These are phyloP conservation scores for Coprinellus aureogranulatus DNA, from an alignment of 768 basidiomycete species.

Conservation along the genomic window DNA sequence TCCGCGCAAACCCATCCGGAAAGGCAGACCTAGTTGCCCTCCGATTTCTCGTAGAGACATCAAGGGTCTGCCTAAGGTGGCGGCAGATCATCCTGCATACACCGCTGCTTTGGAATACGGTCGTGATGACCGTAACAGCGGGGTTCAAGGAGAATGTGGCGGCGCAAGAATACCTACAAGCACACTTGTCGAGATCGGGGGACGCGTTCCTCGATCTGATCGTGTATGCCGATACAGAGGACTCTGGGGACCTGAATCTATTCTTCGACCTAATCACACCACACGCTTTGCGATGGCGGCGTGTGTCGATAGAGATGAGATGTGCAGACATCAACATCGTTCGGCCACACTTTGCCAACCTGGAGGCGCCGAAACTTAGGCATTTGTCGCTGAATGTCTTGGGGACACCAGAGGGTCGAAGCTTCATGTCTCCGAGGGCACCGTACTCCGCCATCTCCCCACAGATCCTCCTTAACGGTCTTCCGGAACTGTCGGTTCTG, in stretches of 20 bases:
- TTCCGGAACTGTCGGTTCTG: constrained; percentile 37
- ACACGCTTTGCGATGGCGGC: constrained; percentile 40
- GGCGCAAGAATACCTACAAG: constrained; percentile 27
- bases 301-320: constrained; percentile 31
- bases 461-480: constrained; percentile 29
- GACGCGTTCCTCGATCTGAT: constrained; percentile 37
- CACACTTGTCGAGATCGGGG: constrained; percentile 37
- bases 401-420: constrained; percentile 9
- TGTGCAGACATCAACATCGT: constrained; percentile 24
- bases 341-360: constrained; percentile 22
- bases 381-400: constrained; percentile 37
- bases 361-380: constrained; percentile 32
- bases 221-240: constrained; percentile 24
- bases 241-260: constrained; percentile 19
- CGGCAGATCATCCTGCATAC: constrained; percentile 37
- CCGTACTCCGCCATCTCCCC: constrained; percentile 22
- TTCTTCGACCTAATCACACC: constrained; percentile 28
- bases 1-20: constrained; percentile 9
- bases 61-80: constrained; percentile 48
- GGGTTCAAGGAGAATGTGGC: background rate
- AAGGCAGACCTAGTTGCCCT: constrained; percentile 3
- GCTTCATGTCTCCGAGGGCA: constrained; percentile 26
- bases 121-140: constrained; percentile 30
- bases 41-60: constrained; percentile 37
- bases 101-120: constrained; percentile 44